Percentiles rank a stretch among this genome's conserved stretches.
Conservation (phyloP, 768 basidiomycete genomes). For the Tylopilus subfusipes region DNA sequence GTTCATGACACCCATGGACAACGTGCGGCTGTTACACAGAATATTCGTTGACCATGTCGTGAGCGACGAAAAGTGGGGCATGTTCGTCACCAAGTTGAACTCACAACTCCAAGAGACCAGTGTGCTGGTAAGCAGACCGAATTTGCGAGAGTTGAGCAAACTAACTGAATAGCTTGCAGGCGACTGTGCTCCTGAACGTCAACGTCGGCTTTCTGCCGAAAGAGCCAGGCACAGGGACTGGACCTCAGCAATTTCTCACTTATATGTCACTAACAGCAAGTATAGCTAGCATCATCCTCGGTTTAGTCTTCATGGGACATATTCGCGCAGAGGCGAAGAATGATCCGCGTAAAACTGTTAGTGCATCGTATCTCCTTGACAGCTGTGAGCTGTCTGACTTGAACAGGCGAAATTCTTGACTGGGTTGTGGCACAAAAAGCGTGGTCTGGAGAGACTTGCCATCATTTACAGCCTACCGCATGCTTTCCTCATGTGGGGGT, state of each 20-base stretch:
- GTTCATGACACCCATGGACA: conserved; percentile 49
- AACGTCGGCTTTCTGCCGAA: conserved; percentile 64
- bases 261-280: conserved; percentile 44
- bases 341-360: conserved; percentile 35
- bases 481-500: conserved; percentile 59
- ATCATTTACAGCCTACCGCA: conserved; percentile 54
- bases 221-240: conserved; percentile 32
- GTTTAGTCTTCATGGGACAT: conserved; percentile 41
- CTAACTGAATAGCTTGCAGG: conserved; percentile 31
- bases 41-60: conserved; percentile 51
- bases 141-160: background rate
- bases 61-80: conserved; percentile 40
- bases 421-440: conserved; percentile 21
- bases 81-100: conserved; percentile 42
- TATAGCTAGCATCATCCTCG: conserved; percentile 42
- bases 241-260: conserved; percentile 36
- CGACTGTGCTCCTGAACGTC: conserved; percentile 54
- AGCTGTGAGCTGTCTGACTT: background rate
- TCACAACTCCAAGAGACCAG: conserved; percentile 52
- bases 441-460: conserved; percentile 49
- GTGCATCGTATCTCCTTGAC: conserved; percentile 4
- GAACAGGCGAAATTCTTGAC: conserved; percentile 14
- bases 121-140: conserved; percentile 42
- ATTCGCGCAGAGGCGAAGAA: conserved; percentile 34
- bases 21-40: conserved; percentile 42